A percentile compares a stretch with the other conserved stretches of the same genome.
Conservation (phyloP, 768 basidiomycete species). For the Pleurotus djamor region DNA sequence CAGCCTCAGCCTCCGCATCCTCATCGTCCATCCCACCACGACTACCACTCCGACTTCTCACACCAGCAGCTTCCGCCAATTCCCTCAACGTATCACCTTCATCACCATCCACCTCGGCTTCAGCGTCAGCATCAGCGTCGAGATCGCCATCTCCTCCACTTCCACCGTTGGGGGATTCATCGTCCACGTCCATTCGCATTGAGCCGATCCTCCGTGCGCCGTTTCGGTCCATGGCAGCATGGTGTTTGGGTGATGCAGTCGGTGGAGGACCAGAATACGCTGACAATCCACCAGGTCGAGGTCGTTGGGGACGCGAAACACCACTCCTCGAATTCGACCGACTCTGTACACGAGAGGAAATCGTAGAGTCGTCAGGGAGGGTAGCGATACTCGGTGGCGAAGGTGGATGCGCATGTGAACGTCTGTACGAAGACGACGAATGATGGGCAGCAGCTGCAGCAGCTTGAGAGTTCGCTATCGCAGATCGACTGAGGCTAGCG, state of each 20-base stretch:
- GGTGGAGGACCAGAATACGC: too few species aligned
- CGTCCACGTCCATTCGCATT: neutral
- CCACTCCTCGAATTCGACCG: conserved; percentile 20
- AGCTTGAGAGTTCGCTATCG: conserved; percentile 6
- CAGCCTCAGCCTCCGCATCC: conserved; percentile 26
- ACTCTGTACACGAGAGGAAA: conserved; percentile 11
- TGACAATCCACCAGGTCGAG: too few species aligned
- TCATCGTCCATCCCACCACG: neutral
- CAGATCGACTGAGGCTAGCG: neutral
- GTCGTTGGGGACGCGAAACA: neutral
- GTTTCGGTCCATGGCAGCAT: neutral
- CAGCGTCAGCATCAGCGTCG: conserved; percentile 17
- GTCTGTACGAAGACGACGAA: neutral
- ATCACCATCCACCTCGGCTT: conserved; percentile 5
- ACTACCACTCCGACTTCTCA: conserved; percentile 12
- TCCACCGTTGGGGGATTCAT: neutral
- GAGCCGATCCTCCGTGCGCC: conserved; percentile 8
- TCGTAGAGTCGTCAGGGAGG: neutral
- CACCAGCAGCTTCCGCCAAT: conserved; percentile 16
- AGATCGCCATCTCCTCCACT: conserved; percentile 17
- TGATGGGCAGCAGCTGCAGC: neutral
- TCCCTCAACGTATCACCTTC: conserved; percentile 7
- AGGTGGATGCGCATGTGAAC: conserved; percentile 8
- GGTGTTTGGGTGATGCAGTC: too few species aligned
- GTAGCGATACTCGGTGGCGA: conserved; percentile 13